Base-by-base conservation (phyloP, 306 rosid species). In the Cucurbita moschata region DNA sequence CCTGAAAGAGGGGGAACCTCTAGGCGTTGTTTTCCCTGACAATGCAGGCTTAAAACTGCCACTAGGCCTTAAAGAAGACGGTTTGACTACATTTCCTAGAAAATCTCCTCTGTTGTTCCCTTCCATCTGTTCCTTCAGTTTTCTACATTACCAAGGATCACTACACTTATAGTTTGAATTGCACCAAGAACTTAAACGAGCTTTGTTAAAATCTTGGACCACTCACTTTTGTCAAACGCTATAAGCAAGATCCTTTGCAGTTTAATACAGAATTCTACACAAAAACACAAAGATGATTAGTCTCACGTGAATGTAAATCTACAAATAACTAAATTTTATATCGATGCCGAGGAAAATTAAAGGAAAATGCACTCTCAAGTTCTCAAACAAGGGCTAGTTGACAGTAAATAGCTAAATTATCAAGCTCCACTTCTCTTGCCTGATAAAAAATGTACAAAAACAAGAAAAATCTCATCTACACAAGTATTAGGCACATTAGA, bases 1-100 rank as follows among this genome's bases (percentile, higher is more conserved):
- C 66, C 81, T 80, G 80, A 91, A 87, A n/a, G 90, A 74, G 44
- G 96, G 92, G 74, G 96, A 90, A 83, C 49, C 60, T 61, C 83
- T 79, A 1, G 96, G 88, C 38, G 85, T 82, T 30, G 88, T 79
- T 77, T 82, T 87, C 70, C 96, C 97, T 3, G 96, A 82, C 77
- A 92, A 76, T 26, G 87, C 14, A 12, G 86, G 79, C 83, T 85
- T 87, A 65, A 85, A 80, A 76, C 75, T 88, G 30, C 90, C 90
- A 73, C 86, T 83, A 35, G 86, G 76, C 78, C 76, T 88, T 11
- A 82, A 54, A 21, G 86, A 54, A 50, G 83, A 65, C 68, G 79
- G 80, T 37, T 79, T 81, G 37, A 76, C 78, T 23, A 81, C 79
- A 81, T 67, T 71, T 75, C 76, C 76, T 18, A 76, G 83, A 76